Evolutionary conservation across 208 protist genomes (phyloP).

Genomic region (Trypanosoma cruzi): DNA sequence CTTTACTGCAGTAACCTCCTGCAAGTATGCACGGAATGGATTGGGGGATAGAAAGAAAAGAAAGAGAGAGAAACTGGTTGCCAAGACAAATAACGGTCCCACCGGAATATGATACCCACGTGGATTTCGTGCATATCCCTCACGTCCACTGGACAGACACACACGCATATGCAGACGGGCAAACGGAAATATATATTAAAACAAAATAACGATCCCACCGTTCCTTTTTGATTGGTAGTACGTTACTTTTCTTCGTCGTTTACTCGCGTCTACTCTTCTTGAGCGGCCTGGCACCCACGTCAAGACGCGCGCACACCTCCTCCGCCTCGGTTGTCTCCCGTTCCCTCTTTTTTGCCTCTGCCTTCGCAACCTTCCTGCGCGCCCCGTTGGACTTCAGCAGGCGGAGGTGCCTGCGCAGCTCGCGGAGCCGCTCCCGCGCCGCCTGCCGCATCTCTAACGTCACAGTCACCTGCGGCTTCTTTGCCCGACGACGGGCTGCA

Average conservation of each 20-base stretch:
- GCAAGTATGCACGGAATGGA: neutral
- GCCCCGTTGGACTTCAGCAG: slow-evolving; percentile 91
- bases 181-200: slow-evolving; percentile 1
- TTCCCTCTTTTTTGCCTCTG: slow-evolving; percentile 58
- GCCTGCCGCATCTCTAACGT: slow-evolving; percentile 82
- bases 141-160: too few species aligned
- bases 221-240: neutral
- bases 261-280: slow-evolving; percentile 80
- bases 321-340: slow-evolving; percentile 66
- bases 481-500: slow-evolving; percentile 74
- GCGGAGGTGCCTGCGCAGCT: slow-evolving; percentile 84
- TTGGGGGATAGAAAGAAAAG: neutral
- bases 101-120: too few species aligned
- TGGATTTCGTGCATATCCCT: too few species aligned
- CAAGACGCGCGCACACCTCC: slow-evolving; percentile 63
- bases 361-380: slow-evolving; percentile 75
- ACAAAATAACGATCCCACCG: too few species aligned
- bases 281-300: slow-evolving; percentile 55
- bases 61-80: too few species aligned
- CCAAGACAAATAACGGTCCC: too few species aligned
- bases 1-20: neutral
- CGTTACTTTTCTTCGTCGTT: neutral
- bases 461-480: slow-evolving; percentile 72
- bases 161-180: too few species aligned
- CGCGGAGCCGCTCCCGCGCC: slow-evolving; percentile 68